A percentile compares a stretch with the other conserved stretches of the same genome.
Evolutionary conservation across 331 rosid species (phyloP).

Genomic region (Acacia concinna): DNA sequence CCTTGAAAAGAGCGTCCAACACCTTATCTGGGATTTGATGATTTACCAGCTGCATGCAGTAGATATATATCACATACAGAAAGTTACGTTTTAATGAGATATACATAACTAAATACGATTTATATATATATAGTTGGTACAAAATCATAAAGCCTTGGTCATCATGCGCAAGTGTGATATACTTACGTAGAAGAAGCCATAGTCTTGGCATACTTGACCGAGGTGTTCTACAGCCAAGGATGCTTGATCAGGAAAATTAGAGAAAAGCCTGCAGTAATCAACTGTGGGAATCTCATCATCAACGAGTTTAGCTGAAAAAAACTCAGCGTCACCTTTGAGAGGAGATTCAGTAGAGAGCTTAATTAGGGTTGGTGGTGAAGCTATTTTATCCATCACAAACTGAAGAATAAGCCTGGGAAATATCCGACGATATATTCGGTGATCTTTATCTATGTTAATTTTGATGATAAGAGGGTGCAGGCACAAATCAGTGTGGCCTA

Average conservation of each 20-base stretch:
- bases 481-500: not conserved
- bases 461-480: not conserved
- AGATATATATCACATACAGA: not conserved
- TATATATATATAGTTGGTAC: not conserved
- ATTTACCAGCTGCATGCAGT: slow-evolving; percentile 48
- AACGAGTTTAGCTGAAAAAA: slow-evolving; percentile 6
- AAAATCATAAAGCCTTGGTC: not conserved
- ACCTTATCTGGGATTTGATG: slow-evolving; percentile 41
- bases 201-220: slow-evolving; percentile 40
- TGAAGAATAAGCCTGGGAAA: not conserved
- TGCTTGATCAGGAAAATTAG: slow-evolving; percentile 27
- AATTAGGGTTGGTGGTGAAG: not conserved
- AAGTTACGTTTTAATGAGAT: not conserved
- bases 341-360: not conserved
- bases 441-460: not conserved
- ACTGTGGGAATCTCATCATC: slow-evolving; percentile 49
- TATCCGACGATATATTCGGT: not conserved
- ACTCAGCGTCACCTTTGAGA: too few relatives aligned
- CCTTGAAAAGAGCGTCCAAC: slow-evolving; percentile 35
- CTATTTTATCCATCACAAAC: slow-evolving; percentile 19
- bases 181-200: slow-evolving; percentile 53
- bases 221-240: slow-evolving; percentile 38
- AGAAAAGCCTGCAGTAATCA: slow-evolving; percentile 48
- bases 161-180: not conserved
- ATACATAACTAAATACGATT: not conserved